Evolutionary conservation across 441 rosid genomes (phyloP), one percentile per base, ranked within the genome.

Genomic region (Biscutella laevigata): DNA sequence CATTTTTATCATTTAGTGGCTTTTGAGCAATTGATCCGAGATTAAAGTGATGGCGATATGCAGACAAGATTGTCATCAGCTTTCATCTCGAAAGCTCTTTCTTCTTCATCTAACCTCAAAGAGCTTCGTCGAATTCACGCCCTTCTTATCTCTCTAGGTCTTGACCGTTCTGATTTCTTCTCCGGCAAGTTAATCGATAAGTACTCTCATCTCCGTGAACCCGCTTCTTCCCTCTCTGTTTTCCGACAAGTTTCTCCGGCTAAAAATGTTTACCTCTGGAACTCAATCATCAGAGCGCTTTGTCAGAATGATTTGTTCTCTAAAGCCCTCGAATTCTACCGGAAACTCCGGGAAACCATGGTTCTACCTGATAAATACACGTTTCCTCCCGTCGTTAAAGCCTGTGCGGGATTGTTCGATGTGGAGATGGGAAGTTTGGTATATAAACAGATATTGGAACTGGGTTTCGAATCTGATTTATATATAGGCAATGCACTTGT

Each of bases 241-340:
- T 83, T 83, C 65, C 43, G 61, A 41, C 64, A 56, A 32, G 41
- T 70, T 44, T 67, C 79, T 5, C 74, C 75, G 36, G 32, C 80
- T 22, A 27, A 50, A 20, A 75, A 69, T 64, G 79, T 71, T 8
- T 83, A 78, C 51, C 80, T 55, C 4, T 83, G 91, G 91, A 83
- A 83, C 41, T 75, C 87, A 2, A 58, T 83, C 71, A 67, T 83
- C 47, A 72, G 92, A 72, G 82, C 83, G n/a, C 55, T 75, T 48
- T 48, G 79, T 49, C 77, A 62, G 15, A 76, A 67, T 41, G 80
- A 70, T 26, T 50, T 74, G 4, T 75, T 67, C 71, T 25, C 71
- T 3, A 36, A 71, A 62, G 77, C 88, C 8, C 64, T 83, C 32
- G 79, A 62, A 1, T 64, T 77, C 38, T 81, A 78, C 71, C 25